phyloP scores from a whole-genome alignment of 129 eudicot species.

The Ambrosia artemisiifolia region DNA sequence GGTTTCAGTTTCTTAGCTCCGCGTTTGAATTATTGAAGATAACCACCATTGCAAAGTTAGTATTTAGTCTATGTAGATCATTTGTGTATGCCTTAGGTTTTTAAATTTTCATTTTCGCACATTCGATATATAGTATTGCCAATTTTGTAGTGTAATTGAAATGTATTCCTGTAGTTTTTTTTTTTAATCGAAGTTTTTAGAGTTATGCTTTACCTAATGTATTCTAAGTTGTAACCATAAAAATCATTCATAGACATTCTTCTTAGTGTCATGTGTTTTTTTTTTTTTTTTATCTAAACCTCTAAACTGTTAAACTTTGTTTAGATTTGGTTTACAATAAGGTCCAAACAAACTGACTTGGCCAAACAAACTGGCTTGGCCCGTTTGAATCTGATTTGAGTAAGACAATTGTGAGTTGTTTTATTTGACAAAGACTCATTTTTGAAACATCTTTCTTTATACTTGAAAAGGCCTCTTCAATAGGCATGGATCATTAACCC shows the following conservation, averaged over 20 bases:
- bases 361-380: too few species aligned
- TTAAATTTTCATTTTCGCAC: neutral
- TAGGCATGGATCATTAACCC: too few species aligned
- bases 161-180: neutral
- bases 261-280: neutral
- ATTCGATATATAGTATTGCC: slow-evolving; percentile 6
- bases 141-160: slow-evolving; percentile 23
- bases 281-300: neutral
- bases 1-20: slow-evolving; percentile 60
- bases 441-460: too few species aligned
- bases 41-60: slow-evolving; percentile 2
- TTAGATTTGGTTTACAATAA: too few species aligned
- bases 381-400: too few species aligned
- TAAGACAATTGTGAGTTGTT: too few species aligned
- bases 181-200: neutral
- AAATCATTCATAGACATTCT: neutral
- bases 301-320: neutral
- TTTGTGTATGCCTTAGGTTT: slow-evolving; percentile 18
- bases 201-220: neutral
- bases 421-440: too few species aligned
- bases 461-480: too few species aligned
- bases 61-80: slow-evolving; percentile 22
- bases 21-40: slow-evolving; percentile 31
- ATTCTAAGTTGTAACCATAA: neutral
- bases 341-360: too few species aligned